Conservation (phyloP, 306 rosid species). For the Acacia crassicarpa region DNA sequence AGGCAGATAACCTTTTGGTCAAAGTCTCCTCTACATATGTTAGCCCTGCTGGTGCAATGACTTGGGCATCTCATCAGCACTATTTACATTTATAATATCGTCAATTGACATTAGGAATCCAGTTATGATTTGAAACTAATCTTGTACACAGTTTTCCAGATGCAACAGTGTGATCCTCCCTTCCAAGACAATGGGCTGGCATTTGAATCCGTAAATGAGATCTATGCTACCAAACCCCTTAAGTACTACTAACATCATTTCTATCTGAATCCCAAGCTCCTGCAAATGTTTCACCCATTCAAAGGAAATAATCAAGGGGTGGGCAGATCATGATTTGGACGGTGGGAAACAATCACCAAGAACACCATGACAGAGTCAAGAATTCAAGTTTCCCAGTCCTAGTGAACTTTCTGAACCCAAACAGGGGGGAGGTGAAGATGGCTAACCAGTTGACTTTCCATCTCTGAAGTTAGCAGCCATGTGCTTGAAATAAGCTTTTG, state of each 20-base stretch:
- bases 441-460: conserved; percentile 56
- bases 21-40: not conserved
- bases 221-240: conserved; percentile 28
- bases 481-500: conserved; percentile 67
- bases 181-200: conserved; percentile 32
- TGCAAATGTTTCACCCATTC: conserved; percentile 27
- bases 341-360: not conserved
- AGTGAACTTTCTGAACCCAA: conserved; percentile 5
- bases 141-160: conserved; percentile 23
- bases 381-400: not conserved
- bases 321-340: conserved; percentile 2
- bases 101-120: conserved; percentile 26
- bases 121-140: conserved; percentile 6
- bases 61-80: conserved; percentile 28
- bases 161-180: conserved; percentile 14
- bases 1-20: not conserved
- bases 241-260: conserved; percentile 29
- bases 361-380: not conserved
- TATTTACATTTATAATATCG: conserved; percentile 20
- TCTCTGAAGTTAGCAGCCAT: conserved; percentile 52
- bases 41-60: conserved; percentile 30
- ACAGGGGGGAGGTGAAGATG: conserved; percentile 2
- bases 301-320: not conserved
- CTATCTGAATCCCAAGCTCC: conserved; percentile 37
- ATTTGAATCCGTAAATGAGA: conserved; percentile 28